Base-by-base conservation (phyloP, 495 filamentous ascomycete species). In the Neurospora sp. region DNA sequence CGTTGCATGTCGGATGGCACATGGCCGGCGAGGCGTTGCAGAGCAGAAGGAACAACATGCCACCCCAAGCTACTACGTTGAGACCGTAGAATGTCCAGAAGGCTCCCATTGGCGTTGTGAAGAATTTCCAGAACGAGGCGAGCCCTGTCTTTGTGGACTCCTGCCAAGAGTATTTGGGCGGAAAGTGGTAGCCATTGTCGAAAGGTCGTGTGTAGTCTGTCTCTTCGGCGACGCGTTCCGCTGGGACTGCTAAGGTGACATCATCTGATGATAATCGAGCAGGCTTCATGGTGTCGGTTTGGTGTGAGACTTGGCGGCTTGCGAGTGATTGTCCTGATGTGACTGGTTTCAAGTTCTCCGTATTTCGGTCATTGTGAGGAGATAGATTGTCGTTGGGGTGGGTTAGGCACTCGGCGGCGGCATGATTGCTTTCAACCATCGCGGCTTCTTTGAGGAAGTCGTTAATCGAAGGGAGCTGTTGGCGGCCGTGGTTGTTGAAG, bases 11-110 rank as follows among this genome's bases (percentile, higher is more conserved):
- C 5, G 89, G 91, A 68, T 85, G 85, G 82, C 93, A 96, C 93
- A 96, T 95, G 74, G 89, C 89, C 1, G 92, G 90, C 0, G 88
- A 85, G 14, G 91, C 93, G 76, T 91, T 90, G 81, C 87, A 89
- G 71, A 96, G 85, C 9, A 97, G 87, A 20, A 96, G 85, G 83
- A 97, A 94, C 22, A 96, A 84, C 94, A 97, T 96, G 42, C 89
- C 92, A 70, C 94, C 94, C 93, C 94, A 97, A 9, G 93, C 93
- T 6, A 96, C 85, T 3, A 96, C 86, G 70, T 92, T 93, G 42
- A 96, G 88, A 22, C 90, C 89, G 82, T 97, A 96, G 53, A 96
- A 79, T 3, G 88, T 90, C 61, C 94, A 84, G 73, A 93, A 83
- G 79, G 94, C 91, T 12, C 93, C 92, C 75, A 89, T 80, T 0